Percentiles rank a stretch among this genome's conserved stretches.
These are phyloP conservation scores for Corylus americana DNA, from an alignment of 306 rosid genomes.

Conservation along the genomic window DNA sequence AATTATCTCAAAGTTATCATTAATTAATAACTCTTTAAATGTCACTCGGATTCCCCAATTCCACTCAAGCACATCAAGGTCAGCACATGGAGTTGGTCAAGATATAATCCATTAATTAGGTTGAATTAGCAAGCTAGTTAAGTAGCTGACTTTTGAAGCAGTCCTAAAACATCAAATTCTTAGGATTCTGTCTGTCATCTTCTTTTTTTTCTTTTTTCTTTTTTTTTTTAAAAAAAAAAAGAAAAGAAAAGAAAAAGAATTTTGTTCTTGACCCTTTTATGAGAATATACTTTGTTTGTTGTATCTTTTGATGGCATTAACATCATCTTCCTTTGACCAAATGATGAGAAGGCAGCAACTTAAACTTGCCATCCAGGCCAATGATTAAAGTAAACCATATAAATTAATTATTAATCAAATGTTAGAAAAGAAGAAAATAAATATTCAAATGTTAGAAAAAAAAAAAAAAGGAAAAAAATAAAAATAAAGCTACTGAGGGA, in stretches of 20 bases:
- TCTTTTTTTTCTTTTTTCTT: too few relatives aligned
- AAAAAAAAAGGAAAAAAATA: too few relatives aligned
- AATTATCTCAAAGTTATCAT: background rate
- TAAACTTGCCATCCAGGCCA: background rate
- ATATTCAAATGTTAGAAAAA: too few relatives aligned
- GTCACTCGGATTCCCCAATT: conserved; percentile 6
- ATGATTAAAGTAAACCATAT: background rate
- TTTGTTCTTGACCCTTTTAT: background rate
- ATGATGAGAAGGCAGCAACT: conserved; percentile 4
- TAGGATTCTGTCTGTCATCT: conserved; percentile 21
- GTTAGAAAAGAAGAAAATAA: background rate
- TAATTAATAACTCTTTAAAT: background rate
- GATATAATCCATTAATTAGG: background rate
- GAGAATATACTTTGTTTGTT: background rate
- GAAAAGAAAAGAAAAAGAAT: background rate
- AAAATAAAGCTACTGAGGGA: too few relatives aligned
- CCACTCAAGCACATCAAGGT: background rate
- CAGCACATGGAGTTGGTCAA: conserved; percentile 22
- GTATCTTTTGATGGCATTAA: background rate
- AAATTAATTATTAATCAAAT: background rate
- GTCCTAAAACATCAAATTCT: background rate
- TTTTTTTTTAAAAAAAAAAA: too few relatives aligned
- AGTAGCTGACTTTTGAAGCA: conserved; percentile 13
- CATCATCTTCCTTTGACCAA: conserved; percentile 14
- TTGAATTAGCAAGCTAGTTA: background rate